These are phyloP conservation scores for Colletotrichum sp. DNA, from an alignment of 2,329 filamentous ascomycete species.

Conservation along the genomic window DNA sequence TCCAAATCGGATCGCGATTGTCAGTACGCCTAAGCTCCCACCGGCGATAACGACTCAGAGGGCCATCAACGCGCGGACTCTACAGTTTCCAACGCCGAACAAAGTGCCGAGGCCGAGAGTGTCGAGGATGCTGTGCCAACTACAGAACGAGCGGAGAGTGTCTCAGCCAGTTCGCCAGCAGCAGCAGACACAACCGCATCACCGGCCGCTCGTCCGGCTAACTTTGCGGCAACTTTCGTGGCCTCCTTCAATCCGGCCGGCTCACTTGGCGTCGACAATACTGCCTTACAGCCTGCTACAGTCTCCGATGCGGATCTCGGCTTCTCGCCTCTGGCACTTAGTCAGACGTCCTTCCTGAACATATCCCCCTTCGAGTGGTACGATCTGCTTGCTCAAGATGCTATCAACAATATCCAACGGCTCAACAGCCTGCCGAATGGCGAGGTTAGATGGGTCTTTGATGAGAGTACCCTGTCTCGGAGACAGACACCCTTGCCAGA, in stretches of 20 bases:
- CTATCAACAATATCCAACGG: slow-evolving; percentile 7
- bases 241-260: neutral
- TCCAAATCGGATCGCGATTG: slow-evolving; percentile 14
- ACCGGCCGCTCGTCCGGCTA: neutral
- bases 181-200: neutral
- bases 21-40: neutral
- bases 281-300: neutral
- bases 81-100: neutral
- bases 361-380: slow-evolving; percentile 18
- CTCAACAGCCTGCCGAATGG: neutral
- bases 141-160: neutral
- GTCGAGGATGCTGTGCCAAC: neutral
- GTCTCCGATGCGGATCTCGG: neutral
- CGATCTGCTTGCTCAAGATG: slow-evolving; percentile 10
- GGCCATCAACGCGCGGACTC: neutral
- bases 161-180: neutral
- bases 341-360: slow-evolving; percentile 6
- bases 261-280: neutral
- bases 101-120: neutral
- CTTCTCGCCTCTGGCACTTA: slow-evolving; percentile 5
- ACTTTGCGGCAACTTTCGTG: neutral
- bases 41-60: neutral
- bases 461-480: slow-evolving; percentile 4
- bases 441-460: slow-evolving; percentile 3
- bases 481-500: slow-evolving; percentile 12